Base-by-base conservation (phyloP, 331 rosid species). In the Pyracantha coccinea region DNA sequence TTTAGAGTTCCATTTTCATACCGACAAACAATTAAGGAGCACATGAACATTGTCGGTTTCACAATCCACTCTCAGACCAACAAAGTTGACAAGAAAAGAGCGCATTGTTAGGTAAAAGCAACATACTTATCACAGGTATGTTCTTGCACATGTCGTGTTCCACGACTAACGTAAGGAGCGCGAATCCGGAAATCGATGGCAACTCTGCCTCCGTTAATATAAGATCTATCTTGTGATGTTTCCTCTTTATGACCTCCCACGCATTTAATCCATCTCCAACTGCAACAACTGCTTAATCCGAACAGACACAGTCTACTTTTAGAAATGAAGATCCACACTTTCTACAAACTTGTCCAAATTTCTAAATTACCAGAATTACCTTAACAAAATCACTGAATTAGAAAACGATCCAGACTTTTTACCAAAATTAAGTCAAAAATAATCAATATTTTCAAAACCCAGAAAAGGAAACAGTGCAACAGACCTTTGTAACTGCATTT, bases 101-200 rank as follows among this genome's bases (percentile, higher is more conserved):
- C 8, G 32, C 32, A 28, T 57, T 13, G 66, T 27, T 15, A 41
- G 24, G 24, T 24, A 61, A 24, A 27, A 4, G 59, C 4, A 47
- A 81, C 88, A 44, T 86, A 92, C 97, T 89, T 83, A 89, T 92
- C 71, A 92, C 88, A 13, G 96, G 97, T 77, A 92, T 86, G 60
- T 78, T 81, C 81, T 76, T 89, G 86, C 96, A 89, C 59, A 85
- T 52, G 60, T 88, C 89, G 72, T 89, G 90, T 78, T 90, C 96
- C 96, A 85, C 90, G 33, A 87, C 81, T 73, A 88, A 75, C 61
- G 85, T 73, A 70, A 90, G 96, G 53, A 92, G 96, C 16, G 89
- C 86, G 73, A 85, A 85, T 74, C 97, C 92, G 29, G 96, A 92
- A 78, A 90, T 87, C 41, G 87, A 76, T 15, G 97, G 97, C 83